Base-by-base conservation (phyloP, 1,284 basidiomycete genomes). In the Polyporus tsugae region DNA sequence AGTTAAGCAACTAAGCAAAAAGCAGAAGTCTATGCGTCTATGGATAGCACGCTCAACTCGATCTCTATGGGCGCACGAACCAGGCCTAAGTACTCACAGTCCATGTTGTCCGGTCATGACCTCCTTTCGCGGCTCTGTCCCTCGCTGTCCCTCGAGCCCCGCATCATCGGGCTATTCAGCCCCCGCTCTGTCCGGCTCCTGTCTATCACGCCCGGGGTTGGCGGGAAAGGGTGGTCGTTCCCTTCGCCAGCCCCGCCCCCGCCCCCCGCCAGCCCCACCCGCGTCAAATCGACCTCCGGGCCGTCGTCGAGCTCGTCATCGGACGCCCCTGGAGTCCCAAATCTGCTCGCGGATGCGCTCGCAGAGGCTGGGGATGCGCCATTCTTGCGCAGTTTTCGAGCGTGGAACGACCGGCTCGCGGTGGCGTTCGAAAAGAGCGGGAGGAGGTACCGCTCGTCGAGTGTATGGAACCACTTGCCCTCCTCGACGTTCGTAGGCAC, bases 371-470 rank as follows among this genome's bases (percentile, higher is more conserved):
- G 58, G 2, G 58, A 60, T 0, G 73, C 78, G 7, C 72, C 63
- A 22, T 73, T 82, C 65, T 90, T 82, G 49, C 89, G 84, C 2
- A 91, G 91, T 68, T 89, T 87, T 52, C 92, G 89, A 0, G 94
- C 94, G 73, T 96, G 91, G 84, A 95, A 95, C 65, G 93, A 91
- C 72, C 95, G 85, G 69, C 93, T 95, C 15, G 95, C 95, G 0
- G 95, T 96, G 10, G 93, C 93, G 79, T 99, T 99, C 67, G 94
- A 96, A 82, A 99, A 99, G 52, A 98, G 83, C 17, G 97, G 98
- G 3, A 99, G 81, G 19, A 99, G 85, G 79, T 98, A 99, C 69
- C 96, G 88, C 80, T 99, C 96, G 80, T 99, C 97, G 58, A 99
- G 83, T 39, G 92, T 87, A 74, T 96, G 96, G 89, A 99, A 99